A percentile compares a stretch with the other conserved stretches of the same genome.
Evolutionary conservation across 2,329 filamentous ascomycete genomes (phyloP).

Genomic region (Talaromyces sp.): DNA sequence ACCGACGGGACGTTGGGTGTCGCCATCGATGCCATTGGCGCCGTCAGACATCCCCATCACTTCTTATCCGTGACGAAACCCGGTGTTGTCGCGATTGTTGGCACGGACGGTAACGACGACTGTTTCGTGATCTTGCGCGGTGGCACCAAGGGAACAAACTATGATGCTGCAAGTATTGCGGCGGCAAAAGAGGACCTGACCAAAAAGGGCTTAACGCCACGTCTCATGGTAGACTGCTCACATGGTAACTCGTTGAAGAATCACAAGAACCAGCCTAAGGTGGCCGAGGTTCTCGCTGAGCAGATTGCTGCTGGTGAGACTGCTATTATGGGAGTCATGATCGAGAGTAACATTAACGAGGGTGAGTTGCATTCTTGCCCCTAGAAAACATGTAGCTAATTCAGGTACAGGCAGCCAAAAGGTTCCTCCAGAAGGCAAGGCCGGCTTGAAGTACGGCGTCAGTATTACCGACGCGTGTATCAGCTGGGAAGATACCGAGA

Average conservation of each 20-base stretch:
- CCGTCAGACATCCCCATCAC: slow-evolving; percentile 87
- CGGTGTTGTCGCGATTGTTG: slow-evolving; percentile 89
- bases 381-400: not conserved
- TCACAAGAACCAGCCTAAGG: slow-evolving; percentile 95
- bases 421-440: slow-evolving; percentile 79
- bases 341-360: slow-evolving; percentile 95
- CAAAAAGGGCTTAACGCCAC: slow-evolving; percentile 68
- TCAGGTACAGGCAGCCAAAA: slow-evolving; percentile 69
- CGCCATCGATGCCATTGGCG: slow-evolving; percentile 91
- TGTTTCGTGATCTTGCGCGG: slow-evolving; percentile 95
- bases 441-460: slow-evolving; percentile 84
- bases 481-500: slow-evolving; percentile 83
- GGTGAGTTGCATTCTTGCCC: slow-evolving; percentile 51
- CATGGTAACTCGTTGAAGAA: slow-evolving; percentile 96
- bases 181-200: slow-evolving; percentile 75
- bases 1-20: slow-evolving; percentile 88
- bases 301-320: slow-evolving; percentile 83
- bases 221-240: slow-evolving; percentile 96
- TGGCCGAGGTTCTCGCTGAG: slow-evolving; percentile 73
- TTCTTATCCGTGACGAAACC: slow-evolving; percentile 98
- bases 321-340: slow-evolving; percentile 96
- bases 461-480: slow-evolving; percentile 98
- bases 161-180: slow-evolving; percentile 76
- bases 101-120: slow-evolving; percentile 91
- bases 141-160: slow-evolving; percentile 91